Evolutionary conservation across 1,284 basidiomycete species (phyloP).

Genomic region (Ceratobasidium sp.): DNA sequence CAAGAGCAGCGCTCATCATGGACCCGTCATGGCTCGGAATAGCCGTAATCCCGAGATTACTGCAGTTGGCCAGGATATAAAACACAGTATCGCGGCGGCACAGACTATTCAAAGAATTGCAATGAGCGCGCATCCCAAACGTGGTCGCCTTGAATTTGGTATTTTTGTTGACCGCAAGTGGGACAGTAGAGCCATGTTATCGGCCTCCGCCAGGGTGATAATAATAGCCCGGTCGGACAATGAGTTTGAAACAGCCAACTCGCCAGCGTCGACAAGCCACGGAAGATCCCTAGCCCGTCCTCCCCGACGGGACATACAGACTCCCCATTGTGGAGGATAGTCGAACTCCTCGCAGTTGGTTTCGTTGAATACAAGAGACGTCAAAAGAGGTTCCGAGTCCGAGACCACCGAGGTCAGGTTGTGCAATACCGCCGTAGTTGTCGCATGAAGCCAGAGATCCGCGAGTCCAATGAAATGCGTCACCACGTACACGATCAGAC

Average conservation of each 20-base stretch:
- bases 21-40: background rate
- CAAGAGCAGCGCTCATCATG: background rate
- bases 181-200: background rate
- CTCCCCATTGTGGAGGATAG: background rate
- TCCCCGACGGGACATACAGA: background rate
- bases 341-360: background rate
- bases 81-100: background rate
- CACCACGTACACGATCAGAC: background rate
- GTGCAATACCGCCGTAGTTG: background rate
- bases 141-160: constrained; percentile 16
- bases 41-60: background rate
- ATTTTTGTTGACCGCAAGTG: background rate
- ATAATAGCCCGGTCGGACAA: background rate
- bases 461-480: constrained; percentile 9
- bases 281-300: background rate
- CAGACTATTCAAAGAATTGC: background rate
- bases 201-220: background rate
- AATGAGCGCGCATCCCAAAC: constrained; percentile 1
- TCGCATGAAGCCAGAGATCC: constrained; percentile 3
- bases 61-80: too few species aligned
- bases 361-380: background rate
- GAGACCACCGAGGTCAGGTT: background rate
- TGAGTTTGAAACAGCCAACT: background rate
- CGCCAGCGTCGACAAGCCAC: background rate
- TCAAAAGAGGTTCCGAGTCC: background rate